Evolutionary conservation across 164 flowering plant genomes (phyloP).

Genomic region (Brasenia schreberi): DNA sequence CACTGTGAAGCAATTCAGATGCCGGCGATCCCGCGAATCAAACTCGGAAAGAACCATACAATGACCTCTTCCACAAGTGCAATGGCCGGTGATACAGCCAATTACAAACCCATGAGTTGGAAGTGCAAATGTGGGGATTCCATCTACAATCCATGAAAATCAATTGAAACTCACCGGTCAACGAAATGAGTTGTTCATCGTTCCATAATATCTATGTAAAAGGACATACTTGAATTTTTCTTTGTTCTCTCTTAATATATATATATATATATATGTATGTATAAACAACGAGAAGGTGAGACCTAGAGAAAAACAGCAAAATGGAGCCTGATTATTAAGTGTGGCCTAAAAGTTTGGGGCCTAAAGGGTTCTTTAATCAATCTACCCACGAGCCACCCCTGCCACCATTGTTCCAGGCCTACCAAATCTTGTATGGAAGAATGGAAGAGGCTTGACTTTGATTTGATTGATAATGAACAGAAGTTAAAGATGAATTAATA

Average conservation of each 20-base stretch:
- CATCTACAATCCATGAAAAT: conserved; percentile 45
- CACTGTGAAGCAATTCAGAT: conserved; percentile 71
- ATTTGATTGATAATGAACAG: too few relatives aligned
- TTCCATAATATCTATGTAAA: not conserved
- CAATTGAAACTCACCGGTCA: not conserved
- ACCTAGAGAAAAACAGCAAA: too few relatives aligned
- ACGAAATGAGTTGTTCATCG: not conserved
- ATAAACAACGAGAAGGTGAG: too few relatives aligned
- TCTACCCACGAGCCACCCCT: too few relatives aligned
- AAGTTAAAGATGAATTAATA: too few relatives aligned
- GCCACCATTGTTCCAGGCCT: too few relatives aligned
- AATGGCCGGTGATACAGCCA: conserved; percentile 44
- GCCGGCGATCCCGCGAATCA: conserved; percentile 32
- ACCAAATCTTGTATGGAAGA: too few relatives aligned
- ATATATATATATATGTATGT: too few relatives aligned
- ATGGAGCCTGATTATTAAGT: too few relatives aligned
- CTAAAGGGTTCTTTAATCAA: too few relatives aligned
- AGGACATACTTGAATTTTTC: not conserved
- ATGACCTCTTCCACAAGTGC: conserved; percentile 13
- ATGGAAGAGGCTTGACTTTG: too few relatives aligned
- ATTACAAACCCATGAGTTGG: conserved; percentile 88
- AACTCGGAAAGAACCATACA: conserved; percentile 10
- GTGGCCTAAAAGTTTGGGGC: too few relatives aligned
- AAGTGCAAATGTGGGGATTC: conserved; percentile 75
- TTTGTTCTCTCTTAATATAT: not conserved